Base-by-base conservation (phyloP, 2,329 filamentous ascomycete genomes). In the Macroventuria anomochaeta region DNA sequence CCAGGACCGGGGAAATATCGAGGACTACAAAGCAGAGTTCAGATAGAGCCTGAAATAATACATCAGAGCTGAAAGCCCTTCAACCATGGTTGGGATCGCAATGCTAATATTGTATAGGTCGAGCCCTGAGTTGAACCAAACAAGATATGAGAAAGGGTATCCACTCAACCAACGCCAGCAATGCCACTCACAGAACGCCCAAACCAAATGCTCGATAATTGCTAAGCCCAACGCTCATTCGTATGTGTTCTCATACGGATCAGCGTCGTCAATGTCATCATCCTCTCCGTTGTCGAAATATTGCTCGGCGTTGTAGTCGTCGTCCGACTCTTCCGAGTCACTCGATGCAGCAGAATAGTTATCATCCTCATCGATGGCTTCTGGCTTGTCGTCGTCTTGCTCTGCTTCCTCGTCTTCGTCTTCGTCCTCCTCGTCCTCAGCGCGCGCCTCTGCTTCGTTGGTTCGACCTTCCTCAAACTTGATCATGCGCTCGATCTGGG, bases 261-360 rank as follows among this genome's bases (percentile, higher is more conserved):
- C 70, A 7, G 58, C 70, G 32, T 73, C 73, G 33, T 76, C 74
- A 43, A 71, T 68, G 23, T 73, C 81, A 47, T 80, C 83, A 33
- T 79, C 83, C 26, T 79, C 81, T 32, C 77, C 75, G 29, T 74
- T 83, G 37, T 78, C 82, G 52, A 81, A 82, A 40, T 76, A 85
- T 48, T 81, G 83, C 43, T 83, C 85, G 6, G 85, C 85, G 48
- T 79, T 83, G 75, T 88, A 87, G 58, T 87, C 80, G 63, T 88
- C 85, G 1, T 82, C 85, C 61, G 87, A 83, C 63, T 88, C 87
- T 65, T 87, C 85, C 3, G 83, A 84, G 49, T 85, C 82, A 11
- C 85, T 84, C 37, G 85, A 83, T 20, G 83, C 82, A 37, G 63
- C 68, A 5, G 65, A 70, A 57, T 58, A 73, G 17, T 84, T 81